Evolutionary conservation across 2,329 filamentous ascomycete species (phyloP).

Genomic region (Diatrype stigma): DNA sequence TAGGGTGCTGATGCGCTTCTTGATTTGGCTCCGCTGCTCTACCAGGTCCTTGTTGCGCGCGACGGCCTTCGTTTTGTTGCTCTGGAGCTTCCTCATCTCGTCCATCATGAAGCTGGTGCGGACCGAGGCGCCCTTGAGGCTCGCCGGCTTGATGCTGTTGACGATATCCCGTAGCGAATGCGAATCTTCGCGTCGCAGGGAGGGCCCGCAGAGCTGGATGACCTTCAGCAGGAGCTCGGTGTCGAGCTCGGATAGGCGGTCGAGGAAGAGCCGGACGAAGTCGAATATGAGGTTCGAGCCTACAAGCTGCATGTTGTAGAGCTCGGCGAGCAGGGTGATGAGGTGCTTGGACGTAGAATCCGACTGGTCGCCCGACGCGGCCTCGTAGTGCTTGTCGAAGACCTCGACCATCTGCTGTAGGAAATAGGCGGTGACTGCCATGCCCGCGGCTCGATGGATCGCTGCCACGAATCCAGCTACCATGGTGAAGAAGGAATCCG

Average conservation of each 20-base stretch:
- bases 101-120: conserved; percentile 98
- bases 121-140: conserved; percentile 70
- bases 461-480: conserved; percentile 87
- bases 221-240: conserved; percentile 84
- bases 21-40: conserved; percentile 84
- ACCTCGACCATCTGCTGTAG: conserved; percentile 73
- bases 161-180: conserved; percentile 87
- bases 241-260: conserved; percentile 74
- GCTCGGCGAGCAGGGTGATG: conserved; percentile 74
- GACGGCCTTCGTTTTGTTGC: conserved; percentile 81
- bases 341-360: conserved; percentile 48
- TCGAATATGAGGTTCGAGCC: conserved; percentile 83
- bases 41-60: conserved; percentile 66
- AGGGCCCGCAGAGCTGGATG: conserved; percentile 74
- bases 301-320: conserved; percentile 90
- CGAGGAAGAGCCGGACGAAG: conserved; percentile 75
- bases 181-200: conserved; percentile 84
- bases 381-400: conserved; percentile 63
- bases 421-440: conserved; percentile 84
- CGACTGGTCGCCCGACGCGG: conserved; percentile 31
- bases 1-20: conserved; percentile 77
- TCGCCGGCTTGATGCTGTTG: conserved; percentile 67
- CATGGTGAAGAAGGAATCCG: conserved; percentile 86
- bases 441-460: conserved; percentile 80
- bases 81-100: conserved; percentile 89